Percentiles rank a stretch among this genome's conserved stretches.
phyloP scores from a whole-genome alignment of 192 early-diverging fungal species.

The Helicostylum pulchrum region DNA sequence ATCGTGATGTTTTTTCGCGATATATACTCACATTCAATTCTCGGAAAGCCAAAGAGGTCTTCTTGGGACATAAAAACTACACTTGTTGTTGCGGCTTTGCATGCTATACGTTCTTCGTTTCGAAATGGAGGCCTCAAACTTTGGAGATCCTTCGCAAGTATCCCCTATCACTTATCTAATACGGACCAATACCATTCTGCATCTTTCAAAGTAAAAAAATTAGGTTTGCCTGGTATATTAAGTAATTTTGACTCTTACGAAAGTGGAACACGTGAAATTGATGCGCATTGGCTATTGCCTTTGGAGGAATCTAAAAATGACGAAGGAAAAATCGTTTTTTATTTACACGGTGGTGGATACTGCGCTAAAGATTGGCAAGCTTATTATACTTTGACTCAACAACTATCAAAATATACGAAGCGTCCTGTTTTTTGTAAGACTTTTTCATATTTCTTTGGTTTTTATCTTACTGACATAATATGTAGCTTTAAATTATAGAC shows the following conservation, averaged over 20 bases:
- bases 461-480: not conserved
- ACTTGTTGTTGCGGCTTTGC: not conserved
- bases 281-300: constrained; percentile 7
- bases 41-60: constrained; percentile 6
- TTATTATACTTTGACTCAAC: not conserved
- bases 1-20: not conserved
- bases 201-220: not conserved
- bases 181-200: not conserved
- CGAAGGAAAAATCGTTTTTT: constrained; percentile 11
- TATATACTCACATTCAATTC: not conserved
- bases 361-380: constrained; percentile 4
- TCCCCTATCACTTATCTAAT: not conserved
- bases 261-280: constrained; percentile 1
- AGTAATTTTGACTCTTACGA: not conserved
- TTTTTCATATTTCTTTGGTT: not conserved
- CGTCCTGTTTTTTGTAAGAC: constrained; percentile 14
- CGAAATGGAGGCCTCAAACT: not conserved
- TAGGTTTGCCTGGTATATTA: constrained; percentile 7
- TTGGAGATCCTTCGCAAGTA: not conserved
- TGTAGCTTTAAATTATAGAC: not conserved
- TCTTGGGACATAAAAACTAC: constrained; percentile 18
- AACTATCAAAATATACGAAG: constrained; percentile 2
- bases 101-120: not conserved
- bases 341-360: constrained; percentile 14
- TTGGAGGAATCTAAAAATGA: not conserved